These are phyloP conservation scores for Fusarium nurragi DNA, from an alignment of 2,329 filamentous ascomycete species.

Conservation along the genomic window DNA sequence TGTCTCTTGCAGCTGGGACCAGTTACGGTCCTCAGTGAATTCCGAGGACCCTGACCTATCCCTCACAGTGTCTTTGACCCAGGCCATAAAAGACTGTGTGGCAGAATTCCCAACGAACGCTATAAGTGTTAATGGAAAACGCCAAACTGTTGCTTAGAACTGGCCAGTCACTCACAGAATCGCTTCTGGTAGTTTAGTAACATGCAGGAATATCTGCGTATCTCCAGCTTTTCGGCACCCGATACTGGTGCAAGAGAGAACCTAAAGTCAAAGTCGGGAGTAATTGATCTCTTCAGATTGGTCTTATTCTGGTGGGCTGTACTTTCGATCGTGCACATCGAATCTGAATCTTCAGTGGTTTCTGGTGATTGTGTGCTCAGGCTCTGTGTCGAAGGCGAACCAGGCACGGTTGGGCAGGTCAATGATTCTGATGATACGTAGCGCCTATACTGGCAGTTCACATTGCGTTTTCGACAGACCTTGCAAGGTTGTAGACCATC, in stretches of 20 bases:
- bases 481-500: slow-evolving; percentile 67
- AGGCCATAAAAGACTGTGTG: slow-evolving; percentile 67
- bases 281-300: not conserved
- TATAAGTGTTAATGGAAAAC: slow-evolving; percentile 41
- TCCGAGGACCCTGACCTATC: slow-evolving; percentile 62
- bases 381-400: not conserved
- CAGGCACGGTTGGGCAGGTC: not conserved
- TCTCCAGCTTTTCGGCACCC: slow-evolving; percentile 63
- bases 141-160: not conserved
- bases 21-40: slow-evolving; percentile 66
- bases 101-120: slow-evolving; percentile 72
- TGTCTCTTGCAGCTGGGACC: slow-evolving; percentile 66
- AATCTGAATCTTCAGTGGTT: not conserved
- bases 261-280: not conserved
- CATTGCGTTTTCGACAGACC: slow-evolving; percentile 60
- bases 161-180: slow-evolving; percentile 57
- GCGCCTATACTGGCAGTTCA: slow-evolving; percentile 16
- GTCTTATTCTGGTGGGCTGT: not conserved
- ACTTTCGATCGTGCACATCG: not conserved
- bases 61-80: slow-evolving; percentile 69
- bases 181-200: slow-evolving; percentile 67
- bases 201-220: slow-evolving; percentile 66
- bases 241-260: slow-evolving; percentile 30
- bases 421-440: not conserved
- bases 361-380: not conserved